Base-by-base conservation (phyloP, 163 green algal species). In the Chlorella variabilis region DNA sequence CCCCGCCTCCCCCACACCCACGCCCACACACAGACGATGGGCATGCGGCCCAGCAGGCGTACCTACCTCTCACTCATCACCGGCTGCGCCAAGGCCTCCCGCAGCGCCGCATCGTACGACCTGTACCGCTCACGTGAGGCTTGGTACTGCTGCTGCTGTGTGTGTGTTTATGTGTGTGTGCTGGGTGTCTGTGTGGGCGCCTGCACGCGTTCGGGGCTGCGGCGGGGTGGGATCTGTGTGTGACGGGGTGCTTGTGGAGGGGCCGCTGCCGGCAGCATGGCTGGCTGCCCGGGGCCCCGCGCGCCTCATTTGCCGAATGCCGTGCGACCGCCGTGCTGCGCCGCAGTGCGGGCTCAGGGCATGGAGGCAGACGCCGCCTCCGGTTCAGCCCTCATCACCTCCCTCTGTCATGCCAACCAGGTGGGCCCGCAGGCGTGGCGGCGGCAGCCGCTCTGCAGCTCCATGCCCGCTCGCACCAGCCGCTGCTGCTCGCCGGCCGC, bases 341-440 rank as follows among this genome's bases (percentile, higher is more conserved):
- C 34, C 45, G 51, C 71, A 79, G 71, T 93, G 84, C 66, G 80
- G 7, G 20, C 75, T 1, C 62, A 79, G 36, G 85, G 84, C 5
- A 81, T 82, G 8, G 78, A 87, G 27, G 71, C 77, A 11, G 77
- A 75, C 61, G 77, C 75, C 31, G 23, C 70, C 23, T 70, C 86
- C 21, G 88, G 85, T 29, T 92, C 86, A 23, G 80, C 86, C 8
- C 84, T 95, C 34, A 93, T 95, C 65, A 68, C 81, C 39, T 83
- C 77, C 41, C 78, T 95, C 18, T 92, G 88, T 70, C 75, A 82
- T 8, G 86, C 91, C 6, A 75, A 81, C 21, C 65, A 91, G 61
- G 34, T 71, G 34, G 20, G 51, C n/a, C 23, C 29, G 29, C 59
- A 68, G 59, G 59, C 15, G 21, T 8, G 17, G 27, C 15, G 3